phyloP scores from a whole-genome alignment of 495 filamentous ascomycete species.

The Penicillium pancosmium region DNA sequence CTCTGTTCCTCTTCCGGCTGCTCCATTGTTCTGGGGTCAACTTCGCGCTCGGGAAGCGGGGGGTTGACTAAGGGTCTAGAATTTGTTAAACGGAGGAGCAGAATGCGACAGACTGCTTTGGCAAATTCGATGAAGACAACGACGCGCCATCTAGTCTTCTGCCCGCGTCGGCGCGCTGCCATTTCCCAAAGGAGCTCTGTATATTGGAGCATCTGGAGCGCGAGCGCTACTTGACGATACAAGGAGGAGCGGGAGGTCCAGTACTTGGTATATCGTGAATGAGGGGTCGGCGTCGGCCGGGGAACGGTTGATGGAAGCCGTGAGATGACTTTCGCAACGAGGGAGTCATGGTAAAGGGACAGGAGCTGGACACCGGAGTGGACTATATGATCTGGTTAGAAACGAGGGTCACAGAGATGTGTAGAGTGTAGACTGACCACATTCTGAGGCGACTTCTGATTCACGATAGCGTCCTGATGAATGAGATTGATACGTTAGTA shows the following conservation, averaged over 20 bases:
- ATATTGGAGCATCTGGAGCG: slow-evolving; percentile 88
- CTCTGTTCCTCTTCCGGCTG: slow-evolving; percentile 46
- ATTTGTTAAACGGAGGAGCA: slow-evolving; percentile 82
- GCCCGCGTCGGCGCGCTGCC: slow-evolving; percentile 80
- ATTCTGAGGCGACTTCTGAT: slow-evolving; percentile 92
- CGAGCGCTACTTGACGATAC: slow-evolving; percentile 75
- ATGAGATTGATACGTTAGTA: neutral
- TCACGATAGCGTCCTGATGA: slow-evolving; percentile 82
- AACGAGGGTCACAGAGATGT: too few relatives aligned
- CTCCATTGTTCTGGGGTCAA: slow-evolving; percentile 64
- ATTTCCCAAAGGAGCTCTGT: slow-evolving; percentile 88
- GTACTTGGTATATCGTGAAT: slow-evolving; percentile 87
- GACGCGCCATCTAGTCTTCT: slow-evolving; percentile 84
- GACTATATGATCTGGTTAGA: slow-evolving; percentile 44
- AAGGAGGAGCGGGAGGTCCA: slow-evolving; percentile 75
- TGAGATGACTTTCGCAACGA: slow-evolving; percentile 70
- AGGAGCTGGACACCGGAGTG: slow-evolving; percentile 87
- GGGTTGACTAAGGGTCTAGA: slow-evolving; percentile 83
- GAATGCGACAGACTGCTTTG: slow-evolving; percentile 83
- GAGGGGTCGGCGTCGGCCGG: slow-evolving; percentile 64
- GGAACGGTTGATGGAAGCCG: slow-evolving; percentile 46
- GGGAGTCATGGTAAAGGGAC: slow-evolving; percentile 90
- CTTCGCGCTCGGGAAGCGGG: slow-evolving; percentile 81
- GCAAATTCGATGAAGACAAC: slow-evolving; percentile 83
- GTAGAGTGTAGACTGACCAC: slow-evolving; percentile 46